Conservation (phyloP, 1,284 basidiomycete genomes). For the Sutorius eximius region DNA sequence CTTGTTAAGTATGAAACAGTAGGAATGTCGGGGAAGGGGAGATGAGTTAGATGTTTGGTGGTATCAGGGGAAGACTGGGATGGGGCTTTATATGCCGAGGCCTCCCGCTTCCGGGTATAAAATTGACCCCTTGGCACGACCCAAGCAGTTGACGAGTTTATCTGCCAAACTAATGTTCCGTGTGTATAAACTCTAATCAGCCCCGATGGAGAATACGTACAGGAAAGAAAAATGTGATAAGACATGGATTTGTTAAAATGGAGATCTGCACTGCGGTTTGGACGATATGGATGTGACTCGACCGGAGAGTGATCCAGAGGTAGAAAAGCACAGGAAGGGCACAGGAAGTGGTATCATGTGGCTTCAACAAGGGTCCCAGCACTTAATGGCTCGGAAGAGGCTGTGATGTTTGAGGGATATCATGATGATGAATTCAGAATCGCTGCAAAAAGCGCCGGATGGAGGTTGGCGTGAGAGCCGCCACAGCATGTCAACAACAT, state of each 20-base stretch:
- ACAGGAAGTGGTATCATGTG: conserved; percentile 12
- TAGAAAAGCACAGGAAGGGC: conserved; percentile 10
- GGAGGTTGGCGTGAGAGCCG: neutral
- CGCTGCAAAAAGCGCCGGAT: neutral
- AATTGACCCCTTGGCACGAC: neutral
- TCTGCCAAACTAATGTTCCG: neutral
- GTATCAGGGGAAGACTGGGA: neutral
- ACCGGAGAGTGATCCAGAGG: neutral
- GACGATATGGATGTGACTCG: neutral
- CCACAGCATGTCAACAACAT: neutral
- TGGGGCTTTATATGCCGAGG: conserved; percentile 19
- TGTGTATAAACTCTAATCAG: neutral
- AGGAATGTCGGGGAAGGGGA: neutral
- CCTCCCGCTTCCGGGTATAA: neutral
- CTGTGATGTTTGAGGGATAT: neutral
- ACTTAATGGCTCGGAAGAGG: neutral
- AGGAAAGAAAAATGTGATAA: conserved; percentile 7
- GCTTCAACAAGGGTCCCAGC: neutral
- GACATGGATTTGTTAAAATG: conserved; percentile 16
- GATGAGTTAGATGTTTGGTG: neutral
- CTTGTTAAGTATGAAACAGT: neutral
- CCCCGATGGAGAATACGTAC: conserved; percentile 5
- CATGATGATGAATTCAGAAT: neutral
- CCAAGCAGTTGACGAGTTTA: neutral
- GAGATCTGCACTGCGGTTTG: conserved; percentile 1